phyloP scores from a whole-genome alignment of 1,284 basidiomycete genomes.

The Trichosporon coremiiforme region DNA sequence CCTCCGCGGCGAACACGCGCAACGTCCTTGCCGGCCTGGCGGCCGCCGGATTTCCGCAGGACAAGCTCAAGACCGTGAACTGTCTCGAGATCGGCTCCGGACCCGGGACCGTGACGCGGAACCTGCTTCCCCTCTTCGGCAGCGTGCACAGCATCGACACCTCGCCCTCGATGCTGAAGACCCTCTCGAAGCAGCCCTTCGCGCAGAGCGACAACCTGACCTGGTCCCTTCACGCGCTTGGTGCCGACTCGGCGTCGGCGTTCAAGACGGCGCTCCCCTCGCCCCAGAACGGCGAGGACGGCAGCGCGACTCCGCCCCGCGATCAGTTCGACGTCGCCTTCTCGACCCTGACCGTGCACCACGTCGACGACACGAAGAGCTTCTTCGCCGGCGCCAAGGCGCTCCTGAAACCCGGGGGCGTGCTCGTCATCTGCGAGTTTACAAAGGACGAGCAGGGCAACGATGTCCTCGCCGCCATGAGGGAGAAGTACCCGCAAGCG shows the following conservation, averaged over 20 bases:
- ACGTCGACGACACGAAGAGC: conserved; percentile 33
- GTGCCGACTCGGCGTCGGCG: conserved; percentile 23
- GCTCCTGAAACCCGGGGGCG: conserved; percentile 28
- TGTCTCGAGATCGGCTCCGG: conserved; percentile 47
- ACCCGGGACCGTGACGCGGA: conserved; percentile 42
- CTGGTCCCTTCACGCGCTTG: conserved; percentile 34
- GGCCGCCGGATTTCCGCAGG: conserved; percentile 25
- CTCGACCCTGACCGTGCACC: conserved; percentile 46
- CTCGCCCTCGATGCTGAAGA: conserved; percentile 41
- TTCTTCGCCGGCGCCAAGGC: conserved; percentile 26
- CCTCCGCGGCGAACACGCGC: conserved; percentile 34
- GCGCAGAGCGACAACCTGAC: conserved; percentile 22
- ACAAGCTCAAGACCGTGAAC: conserved; percentile 28
- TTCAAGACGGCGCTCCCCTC: conserved; percentile 31
- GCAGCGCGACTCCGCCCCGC: conserved; percentile 32
- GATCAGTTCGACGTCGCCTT: conserved; percentile 40
- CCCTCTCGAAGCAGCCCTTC: conserved; percentile 31
- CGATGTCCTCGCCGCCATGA: conserved; percentile 21
- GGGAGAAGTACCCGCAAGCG: not conserved
- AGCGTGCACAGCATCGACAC: conserved; percentile 45
- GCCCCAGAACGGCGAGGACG: conserved; percentile 31
- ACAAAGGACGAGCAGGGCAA: conserved; percentile 25
- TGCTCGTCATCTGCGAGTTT: conserved; percentile 30
- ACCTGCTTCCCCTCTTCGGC: conserved; percentile 35
- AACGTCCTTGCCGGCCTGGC: conserved; percentile 34